A percentile compares a stretch with the other conserved stretches of the same genome.
phyloP scores from a whole-genome alignment of 2,329 filamentous ascomycete species.

The Zymoseptoria pseudotritici region DNA sequence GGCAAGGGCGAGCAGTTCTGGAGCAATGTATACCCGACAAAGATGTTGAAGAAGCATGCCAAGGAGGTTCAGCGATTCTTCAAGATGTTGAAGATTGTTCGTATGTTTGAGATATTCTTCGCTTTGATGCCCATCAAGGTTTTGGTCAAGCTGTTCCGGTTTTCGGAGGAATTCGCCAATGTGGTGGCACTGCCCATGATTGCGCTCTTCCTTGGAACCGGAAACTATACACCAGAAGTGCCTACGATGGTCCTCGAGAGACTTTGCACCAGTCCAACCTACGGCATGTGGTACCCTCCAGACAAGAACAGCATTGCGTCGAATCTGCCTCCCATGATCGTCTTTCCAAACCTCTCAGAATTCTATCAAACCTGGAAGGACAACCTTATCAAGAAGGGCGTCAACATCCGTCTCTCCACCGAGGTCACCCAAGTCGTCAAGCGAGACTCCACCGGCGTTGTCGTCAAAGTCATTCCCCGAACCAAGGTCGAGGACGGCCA shows the following conservation, averaged over 20 bases:
- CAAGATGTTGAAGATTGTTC: conserved; percentile 49
- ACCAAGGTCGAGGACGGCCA: conserved; percentile 37
- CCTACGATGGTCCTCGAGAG: conserved; percentile 57
- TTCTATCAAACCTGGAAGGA: conserved; percentile 56
- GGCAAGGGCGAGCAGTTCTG: conserved; percentile 58
- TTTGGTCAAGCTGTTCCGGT: conserved; percentile 60
- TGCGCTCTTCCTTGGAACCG: conserved; percentile 66
- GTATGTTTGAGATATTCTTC: conserved; percentile 54
- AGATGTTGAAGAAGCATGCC: conserved; percentile 49
- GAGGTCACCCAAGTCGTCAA: conserved; percentile 48
- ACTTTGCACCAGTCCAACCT: conserved; percentile 46
- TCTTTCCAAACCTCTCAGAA: conserved; percentile 54
- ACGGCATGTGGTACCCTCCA: conserved; percentile 52
- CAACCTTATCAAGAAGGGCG: conserved; percentile 47
- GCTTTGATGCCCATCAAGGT: conserved; percentile 55
- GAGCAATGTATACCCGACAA: conserved; percentile 58
- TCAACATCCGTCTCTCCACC: conserved; percentile 50
- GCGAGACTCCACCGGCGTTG: conserved; percentile 46
- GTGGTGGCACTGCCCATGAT: conserved; percentile 65
- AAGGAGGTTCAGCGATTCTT: conserved; percentile 50
- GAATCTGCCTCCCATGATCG: conserved; percentile 51
- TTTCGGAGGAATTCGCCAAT: conserved; percentile 62
- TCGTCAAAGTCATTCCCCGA: conserved; percentile 41
- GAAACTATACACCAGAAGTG: conserved; percentile 66
- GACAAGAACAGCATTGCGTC: conserved; percentile 42